Evolutionary conservation across 345 rosid species (phyloP), one percentile per base, ranked within the genome.

Genomic region (Syzygium jambos): DNA sequence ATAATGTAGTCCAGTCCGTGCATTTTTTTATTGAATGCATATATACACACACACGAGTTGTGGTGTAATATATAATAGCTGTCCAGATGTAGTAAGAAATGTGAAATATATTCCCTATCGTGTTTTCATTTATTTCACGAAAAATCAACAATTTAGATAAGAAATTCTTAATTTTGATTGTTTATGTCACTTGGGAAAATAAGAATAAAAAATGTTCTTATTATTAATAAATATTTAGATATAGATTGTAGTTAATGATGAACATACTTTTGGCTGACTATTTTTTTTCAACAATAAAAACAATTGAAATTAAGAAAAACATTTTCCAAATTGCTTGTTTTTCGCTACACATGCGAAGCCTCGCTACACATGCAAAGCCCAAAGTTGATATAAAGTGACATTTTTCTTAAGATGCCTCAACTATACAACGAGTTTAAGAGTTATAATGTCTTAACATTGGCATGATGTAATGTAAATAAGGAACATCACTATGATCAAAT

Each of bases 301-400:
- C 6, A 68, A 68, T 30, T 30, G 78, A 30, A 30, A 68, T 34
- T 8, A 16, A 17, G 13, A 68, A 30, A 30, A 68, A 17, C 2
- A 9, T 30, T 68, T 68, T 68, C 3, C 46, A 16, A 30, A 30
- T 73, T 73, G 38, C 25, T 19, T 73, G 80, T 19, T 73, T 61
- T 34, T 9, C 1, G 3, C 25, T 9, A 19, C 5, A 34, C 19
- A 19, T 1, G 19, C 21, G 2, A 2, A 34, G 7, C 4, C 5
- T 4, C 2, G 2, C 25, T 9, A 19, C 5, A 34, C 19, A 17
- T 1, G 19, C 21, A 2, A 2, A 34, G 7, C 5, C 21, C 25
- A 34, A 34, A 68, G 46, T 68, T 4, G 25, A 68, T 17, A 9
- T 61, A 13, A 34, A 4, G 46, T 34, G 46, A 5, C 80, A 34